phyloP scores from a whole-genome alignment of 169 alveolate genomes.

The Fabrea salina region DNA sequence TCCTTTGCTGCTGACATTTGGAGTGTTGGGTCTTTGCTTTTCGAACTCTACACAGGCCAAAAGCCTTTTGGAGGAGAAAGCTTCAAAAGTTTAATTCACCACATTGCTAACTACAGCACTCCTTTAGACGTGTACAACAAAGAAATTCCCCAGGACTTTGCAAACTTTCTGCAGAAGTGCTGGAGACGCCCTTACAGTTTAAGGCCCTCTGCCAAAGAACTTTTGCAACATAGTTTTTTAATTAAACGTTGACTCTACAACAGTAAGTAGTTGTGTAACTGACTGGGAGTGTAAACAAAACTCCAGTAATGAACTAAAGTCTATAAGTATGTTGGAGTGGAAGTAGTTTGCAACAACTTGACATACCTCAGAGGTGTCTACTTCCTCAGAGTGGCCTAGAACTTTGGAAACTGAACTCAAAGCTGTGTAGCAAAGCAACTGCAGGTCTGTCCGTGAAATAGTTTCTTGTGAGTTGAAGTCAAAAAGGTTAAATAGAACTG shows the following conservation, averaged over 20 bases:
- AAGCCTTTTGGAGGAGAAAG: conserved; percentile 82
- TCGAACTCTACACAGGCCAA: conserved; percentile 63
- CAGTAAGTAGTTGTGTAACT: not conserved
- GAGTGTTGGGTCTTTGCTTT: conserved; percentile 71
- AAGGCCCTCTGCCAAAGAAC: conserved; percentile 26
- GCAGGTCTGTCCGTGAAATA: conserved; percentile 16
- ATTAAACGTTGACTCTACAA: not conserved
- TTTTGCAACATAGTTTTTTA: conserved; percentile 5
- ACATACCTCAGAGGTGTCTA: not conserved
- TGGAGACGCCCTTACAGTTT: conserved; percentile 26
- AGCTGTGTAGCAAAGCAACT: not conserved
- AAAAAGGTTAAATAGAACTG: conserved; percentile 49
- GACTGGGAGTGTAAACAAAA: not conserved
- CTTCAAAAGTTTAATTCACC: not conserved
- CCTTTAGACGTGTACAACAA: not conserved
- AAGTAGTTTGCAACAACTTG: not conserved
- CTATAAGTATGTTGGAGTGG: not conserved
- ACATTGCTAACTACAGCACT: not conserved
- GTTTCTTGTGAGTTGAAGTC: conserved; percentile 46
- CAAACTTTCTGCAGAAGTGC: conserved; percentile 27
- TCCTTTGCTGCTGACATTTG: conserved; percentile 65
- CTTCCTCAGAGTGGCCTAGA: not conserved
- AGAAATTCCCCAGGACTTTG: not conserved
- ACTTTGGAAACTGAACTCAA: not conserved
- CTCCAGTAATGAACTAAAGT: not conserved